Conservation (phyloP, 768 basidiomycete genomes). For the Boletus sp. region DNA sequence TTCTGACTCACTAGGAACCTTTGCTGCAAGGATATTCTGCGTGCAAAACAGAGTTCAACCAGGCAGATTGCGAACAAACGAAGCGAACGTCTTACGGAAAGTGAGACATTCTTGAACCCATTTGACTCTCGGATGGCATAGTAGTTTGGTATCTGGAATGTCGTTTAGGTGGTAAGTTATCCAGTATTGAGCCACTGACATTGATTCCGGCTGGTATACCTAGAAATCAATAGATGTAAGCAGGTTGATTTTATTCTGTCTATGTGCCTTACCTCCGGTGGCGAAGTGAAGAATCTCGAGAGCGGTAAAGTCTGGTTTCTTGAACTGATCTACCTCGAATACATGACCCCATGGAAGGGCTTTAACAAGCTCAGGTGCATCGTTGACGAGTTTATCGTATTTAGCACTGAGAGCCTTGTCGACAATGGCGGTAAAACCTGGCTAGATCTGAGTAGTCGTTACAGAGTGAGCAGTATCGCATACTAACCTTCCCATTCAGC, state of each 20-base stretch:
- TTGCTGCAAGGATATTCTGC: slow-evolving; percentile 87
- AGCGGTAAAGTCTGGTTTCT: slow-evolving; percentile 86
- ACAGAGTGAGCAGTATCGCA: not conserved
- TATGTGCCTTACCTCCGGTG: slow-evolving; percentile 59
- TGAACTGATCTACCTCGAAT: slow-evolving; percentile 70
- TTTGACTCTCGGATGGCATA: slow-evolving; percentile 78
- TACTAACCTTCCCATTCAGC: slow-evolving; percentile 86
- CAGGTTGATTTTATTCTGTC: not conserved
- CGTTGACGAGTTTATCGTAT: slow-evolving; percentile 72
- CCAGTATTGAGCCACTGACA: slow-evolving; percentile 37
- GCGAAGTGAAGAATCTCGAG: slow-evolving; percentile 81
- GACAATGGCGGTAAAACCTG: slow-evolving; percentile 86
- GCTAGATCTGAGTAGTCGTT: not conserved
- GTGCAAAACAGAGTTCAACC: not conserved
- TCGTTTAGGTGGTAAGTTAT: not conserved
- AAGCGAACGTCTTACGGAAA: slow-evolving; percentile 52
- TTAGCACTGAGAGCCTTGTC: slow-evolving; percentile 82
- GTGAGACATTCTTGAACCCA: slow-evolving; percentile 89
- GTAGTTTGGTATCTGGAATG: slow-evolving; percentile 73
- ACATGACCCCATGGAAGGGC: slow-evolving; percentile 77
- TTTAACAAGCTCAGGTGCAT: slow-evolving; percentile 78
- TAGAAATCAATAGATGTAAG: slow-evolving; percentile 21
- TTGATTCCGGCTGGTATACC: slow-evolving; percentile 89
- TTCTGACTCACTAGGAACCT: slow-evolving; percentile 63
- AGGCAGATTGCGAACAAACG: not conserved